Base-by-base conservation (phyloP, 331 rosid species). In the Telfairia occidentalis region DNA sequence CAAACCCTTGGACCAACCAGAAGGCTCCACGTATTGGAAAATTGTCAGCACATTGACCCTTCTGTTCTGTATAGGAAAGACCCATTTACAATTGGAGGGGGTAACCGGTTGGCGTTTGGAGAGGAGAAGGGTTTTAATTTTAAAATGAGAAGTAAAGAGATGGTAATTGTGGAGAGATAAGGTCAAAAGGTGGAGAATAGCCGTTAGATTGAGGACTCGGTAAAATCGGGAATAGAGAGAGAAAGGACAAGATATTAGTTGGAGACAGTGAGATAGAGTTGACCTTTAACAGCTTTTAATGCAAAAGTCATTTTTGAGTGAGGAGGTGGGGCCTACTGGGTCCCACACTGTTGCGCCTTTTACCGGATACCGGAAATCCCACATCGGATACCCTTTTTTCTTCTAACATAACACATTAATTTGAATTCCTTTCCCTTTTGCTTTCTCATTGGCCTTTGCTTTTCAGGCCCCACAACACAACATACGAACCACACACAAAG, bases 241-340 rank as follows among this genome's bases (percentile, higher is more conserved):
- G 35, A 50, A 4, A 23, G 78, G 75, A 70, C 75, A 9, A 71
- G 49, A 8, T 67, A 23, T 74, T 65, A 75, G 89, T 88, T 90
- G 87, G 81, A 37, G 91, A 90, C 93, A 85, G 87, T 50, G 80
- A 64, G 85, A 86, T 80, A 80, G 80, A 82, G 91, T 89, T 91
- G 92, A 89, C 93, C 90, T 82, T 86, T 82, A 52, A 60, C 92
- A 57, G 75, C 90, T 84, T 88, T 92, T 84, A 73, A 89, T 84
- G 88, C 86, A 84, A 64, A 76, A 86, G 86, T 86, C 87, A 28
- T 43, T 32, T 32, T 5, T 3, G 77, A 45, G 76, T 42, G 42
- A 34, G 75, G 78, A 23, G 81, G 69, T 60, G 43, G 69, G 43
- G 69, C 15, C 7, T 34, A 4, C 83, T 79, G 81, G 85, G 82